Evolutionary conservation across 805 yeast species (phyloP).

Genomic region (Ogataea populi-albae): DNA sequence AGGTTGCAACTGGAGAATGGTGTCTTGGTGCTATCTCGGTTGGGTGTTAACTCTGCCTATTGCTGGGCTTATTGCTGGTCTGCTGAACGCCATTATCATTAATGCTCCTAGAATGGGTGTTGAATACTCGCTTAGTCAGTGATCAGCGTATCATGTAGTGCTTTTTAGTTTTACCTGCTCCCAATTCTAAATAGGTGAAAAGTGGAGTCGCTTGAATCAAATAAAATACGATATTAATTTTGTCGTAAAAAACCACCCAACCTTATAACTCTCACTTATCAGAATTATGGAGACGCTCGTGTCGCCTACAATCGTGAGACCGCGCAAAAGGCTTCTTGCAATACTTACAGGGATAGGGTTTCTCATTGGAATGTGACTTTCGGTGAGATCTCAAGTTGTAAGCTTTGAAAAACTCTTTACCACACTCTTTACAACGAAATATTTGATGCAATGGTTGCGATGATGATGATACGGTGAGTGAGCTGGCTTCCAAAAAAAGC

Average conservation of each 20-base stretch:
- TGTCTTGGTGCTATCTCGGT: conserved; percentile 65
- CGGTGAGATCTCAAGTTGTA: conserved; percentile 50
- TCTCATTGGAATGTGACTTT: conserved; percentile 59
- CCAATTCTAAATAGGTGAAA: too few species aligned
- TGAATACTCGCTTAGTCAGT: too few species aligned
- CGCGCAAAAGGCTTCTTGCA: conserved; percentile 73
- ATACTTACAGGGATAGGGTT: conserved; percentile 63
- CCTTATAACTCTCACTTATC: conserved; percentile 68
- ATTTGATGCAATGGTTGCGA: too few species aligned
- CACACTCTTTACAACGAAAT: conserved; percentile 42
- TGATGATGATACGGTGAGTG: too few species aligned
- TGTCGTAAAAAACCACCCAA: conserved; percentile 57
- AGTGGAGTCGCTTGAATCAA: too few species aligned
- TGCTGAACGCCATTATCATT: conserved; percentile 58
- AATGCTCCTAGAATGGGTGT: conserved; percentile 55
- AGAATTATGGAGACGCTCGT: conserved; percentile 73
- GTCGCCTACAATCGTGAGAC: conserved; percentile 73
- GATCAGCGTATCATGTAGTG: too few species aligned
- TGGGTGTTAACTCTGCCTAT: conserved; percentile 73
- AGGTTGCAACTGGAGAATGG: conserved; percentile 77
- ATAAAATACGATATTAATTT: too few species aligned
- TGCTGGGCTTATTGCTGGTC: conserved; percentile 71
- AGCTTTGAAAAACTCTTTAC: conserved; percentile 45
- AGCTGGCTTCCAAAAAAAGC: too few species aligned
- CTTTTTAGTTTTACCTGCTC: too few species aligned